phyloP scores from a whole-genome alignment of 2,329 filamentous ascomycete species.

The Hypomyces perniciosus region DNA sequence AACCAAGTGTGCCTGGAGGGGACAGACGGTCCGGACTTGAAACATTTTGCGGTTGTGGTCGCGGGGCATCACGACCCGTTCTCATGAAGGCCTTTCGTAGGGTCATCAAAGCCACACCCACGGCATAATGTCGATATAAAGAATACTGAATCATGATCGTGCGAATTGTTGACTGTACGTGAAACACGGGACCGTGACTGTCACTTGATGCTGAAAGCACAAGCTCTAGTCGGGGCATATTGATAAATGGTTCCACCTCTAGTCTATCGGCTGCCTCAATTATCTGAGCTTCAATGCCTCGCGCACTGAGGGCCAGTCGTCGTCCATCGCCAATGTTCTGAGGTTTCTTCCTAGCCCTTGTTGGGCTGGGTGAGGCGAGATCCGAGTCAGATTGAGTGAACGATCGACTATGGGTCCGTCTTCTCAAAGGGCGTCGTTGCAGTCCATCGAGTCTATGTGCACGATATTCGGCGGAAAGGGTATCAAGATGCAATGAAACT shows the following conservation, averaged over 20 bases:
- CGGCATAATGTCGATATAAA: constrained; percentile 84
- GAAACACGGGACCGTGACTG: constrained; percentile 78
- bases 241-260: constrained; percentile 80
- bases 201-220: constrained; percentile 82
- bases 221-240: constrained; percentile 79
- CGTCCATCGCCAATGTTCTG: constrained; percentile 66
- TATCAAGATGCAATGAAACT: constrained; percentile 78
- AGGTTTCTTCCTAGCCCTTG: constrained; percentile 46
- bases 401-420: constrained; percentile 69
- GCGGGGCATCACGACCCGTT: constrained; percentile 38
- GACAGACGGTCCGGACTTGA: constrained; percentile 29
- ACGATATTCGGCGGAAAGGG: constrained; percentile 83
- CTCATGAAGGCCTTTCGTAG: constrained; percentile 63
- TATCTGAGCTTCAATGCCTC: constrained; percentile 83
- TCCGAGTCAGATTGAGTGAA: constrained; percentile 65
- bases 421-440: constrained; percentile 53
- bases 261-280: constrained; percentile 81
- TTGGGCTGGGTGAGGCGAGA: constrained; percentile 32
- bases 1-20: constrained; percentile 29
- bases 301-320: constrained; percentile 71
- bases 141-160: constrained; percentile 84
- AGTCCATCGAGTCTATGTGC: constrained; percentile 67
- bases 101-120: constrained; percentile 74
- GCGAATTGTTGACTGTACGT: constrained; percentile 75
- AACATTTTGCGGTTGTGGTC: constrained; percentile 27